Conservation (phyloP, 2,329 filamentous ascomycete genomes). For the Ophioceras dolichostomum region DNA sequence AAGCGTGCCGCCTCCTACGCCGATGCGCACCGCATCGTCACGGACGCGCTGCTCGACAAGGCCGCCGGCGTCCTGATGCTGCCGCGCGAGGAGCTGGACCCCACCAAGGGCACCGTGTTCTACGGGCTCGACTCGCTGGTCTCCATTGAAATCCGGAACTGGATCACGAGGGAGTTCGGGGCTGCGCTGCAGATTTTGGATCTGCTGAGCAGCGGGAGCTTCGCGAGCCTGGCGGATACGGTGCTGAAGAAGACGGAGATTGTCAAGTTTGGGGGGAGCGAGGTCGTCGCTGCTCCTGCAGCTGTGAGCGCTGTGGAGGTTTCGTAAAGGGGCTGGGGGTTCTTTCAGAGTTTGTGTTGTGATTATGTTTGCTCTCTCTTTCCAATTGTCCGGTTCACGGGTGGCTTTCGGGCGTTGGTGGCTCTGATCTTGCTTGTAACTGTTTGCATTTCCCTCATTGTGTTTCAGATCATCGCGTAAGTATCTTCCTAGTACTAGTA, state of each 20-base stretch:
- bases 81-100: constrained; percentile 5
- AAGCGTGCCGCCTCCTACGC: constrained; percentile 3
- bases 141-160: constrained; percentile 8
- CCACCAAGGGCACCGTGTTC: constrained; percentile 6
- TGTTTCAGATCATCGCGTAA: too few relatives aligned
- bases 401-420: too few relatives aligned
- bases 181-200: constrained; percentile 7
- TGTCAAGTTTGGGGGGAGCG: too few relatives aligned
- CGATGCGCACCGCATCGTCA: constrained; percentile 4
- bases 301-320: too few relatives aligned
- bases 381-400: too few relatives aligned
- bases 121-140: constrained; percentile 8
- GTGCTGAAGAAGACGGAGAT: constrained; percentile 6
- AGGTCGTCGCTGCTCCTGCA: too few relatives aligned
- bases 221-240: constrained; percentile 4
- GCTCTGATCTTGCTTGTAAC: too few relatives aligned
- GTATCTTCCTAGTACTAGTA: too few relatives aligned
- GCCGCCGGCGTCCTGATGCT: constrained; percentile 6
- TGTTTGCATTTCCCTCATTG: too few relatives aligned
- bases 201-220: constrained; percentile 7
- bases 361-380: too few relatives aligned
- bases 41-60: constrained; percentile 6
- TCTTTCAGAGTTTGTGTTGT: too few relatives aligned
- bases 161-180: constrained; percentile 8
- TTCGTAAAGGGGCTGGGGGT: too few relatives aligned